These are phyloP conservation scores for Pisolithus marmoratus DNA, from an alignment of 768 basidiomycete species.

Conservation along the genomic window DNA sequence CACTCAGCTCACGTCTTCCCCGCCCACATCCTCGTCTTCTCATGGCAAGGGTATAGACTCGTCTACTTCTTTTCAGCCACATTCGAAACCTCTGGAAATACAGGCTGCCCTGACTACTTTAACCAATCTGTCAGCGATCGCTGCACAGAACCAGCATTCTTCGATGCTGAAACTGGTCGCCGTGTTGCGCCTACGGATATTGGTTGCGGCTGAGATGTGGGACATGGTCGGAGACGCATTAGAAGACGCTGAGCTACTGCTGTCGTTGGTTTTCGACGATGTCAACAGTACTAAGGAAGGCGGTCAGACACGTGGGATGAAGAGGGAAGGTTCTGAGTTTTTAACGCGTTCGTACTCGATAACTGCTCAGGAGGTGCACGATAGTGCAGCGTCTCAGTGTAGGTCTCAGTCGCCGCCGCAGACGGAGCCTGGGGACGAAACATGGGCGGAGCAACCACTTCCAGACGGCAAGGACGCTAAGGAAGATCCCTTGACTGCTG, in stretches of 20 bases:
- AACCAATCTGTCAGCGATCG: conserved; percentile 27
- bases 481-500: conserved; percentile 27
- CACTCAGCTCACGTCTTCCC: conserved; percentile 31
- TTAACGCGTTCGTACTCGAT: conserved; percentile 27
- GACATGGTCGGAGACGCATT: conserved; percentile 44
- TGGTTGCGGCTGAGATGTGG: conserved; percentile 54
- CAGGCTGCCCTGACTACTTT: conserved; percentile 14
- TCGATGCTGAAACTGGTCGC: conserved; percentile 45
- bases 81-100: background rate
- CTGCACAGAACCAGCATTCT: conserved; percentile 30
- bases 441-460: background rate
- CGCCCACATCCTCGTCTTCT: conserved; percentile 2
- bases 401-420: conserved; percentile 17
- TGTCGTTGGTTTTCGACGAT: conserved; percentile 35
- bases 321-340: conserved; percentile 5
- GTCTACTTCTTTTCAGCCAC: background rate
- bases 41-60: no score
- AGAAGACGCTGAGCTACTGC: conserved; percentile 40
- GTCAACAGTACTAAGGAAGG: conserved; percentile 3
- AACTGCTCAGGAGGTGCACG: conserved; percentile 22
- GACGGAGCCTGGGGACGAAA: background rate
- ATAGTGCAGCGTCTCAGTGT: conserved; percentile 16
- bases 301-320: conserved; percentile 2
- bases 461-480: background rate
- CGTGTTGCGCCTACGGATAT: conserved; percentile 52